Evolutionary conservation across 192 early-diverging fungal genomes (phyloP), one percentile per base, ranked within the genome.

Genomic region (Allomyces macrogynus): DNA sequence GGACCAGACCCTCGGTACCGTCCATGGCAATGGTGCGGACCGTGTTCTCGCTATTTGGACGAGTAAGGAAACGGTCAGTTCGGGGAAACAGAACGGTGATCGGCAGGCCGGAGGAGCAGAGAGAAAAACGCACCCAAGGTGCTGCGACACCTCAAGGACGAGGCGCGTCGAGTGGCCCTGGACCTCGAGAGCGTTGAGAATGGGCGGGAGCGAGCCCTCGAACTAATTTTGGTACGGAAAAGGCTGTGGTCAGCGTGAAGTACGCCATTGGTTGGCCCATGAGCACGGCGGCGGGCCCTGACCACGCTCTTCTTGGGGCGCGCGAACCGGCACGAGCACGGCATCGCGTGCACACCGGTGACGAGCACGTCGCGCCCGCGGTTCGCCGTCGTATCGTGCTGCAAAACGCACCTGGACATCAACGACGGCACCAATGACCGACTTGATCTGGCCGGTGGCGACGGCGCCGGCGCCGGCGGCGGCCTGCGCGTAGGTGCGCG

Each of bases 21-120:
- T 96, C 93, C 93, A 96, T 96, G 74, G 93, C 93, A 90, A 96
- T 96, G 72, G 89, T 92, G 71, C 93, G 90, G 73, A 96, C 93
- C 63, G 90, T 92, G 88, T 93, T 93, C 77, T 96, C 91, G 65
- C 80, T 82, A 40, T 65, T 22, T 10, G 7, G 4, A 2, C 3
- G 32, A 0, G 7, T 7, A 40, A 40, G 32, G 32, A 40, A 40
- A 7, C 32, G 32, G 32, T 40, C 32, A 40, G 32, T 40, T 40
- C 8, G 32, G 32, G 32, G 3, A 3, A n/a, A 40, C n/a, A 40
- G 32, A 40, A 8, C 32, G 32, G 32, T 40, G 32, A 40, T 40
- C 32, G 32, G 32, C 3, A n/a, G n/a, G n/a, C n/a, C n/a, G n/a
- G 32, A 8, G 7, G 8, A 40, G 32, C 32, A 16, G 65, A 9